Base-by-base conservation (phyloP, 495 filamentous ascomycete species). In the Rusavskia elegans region DNA sequence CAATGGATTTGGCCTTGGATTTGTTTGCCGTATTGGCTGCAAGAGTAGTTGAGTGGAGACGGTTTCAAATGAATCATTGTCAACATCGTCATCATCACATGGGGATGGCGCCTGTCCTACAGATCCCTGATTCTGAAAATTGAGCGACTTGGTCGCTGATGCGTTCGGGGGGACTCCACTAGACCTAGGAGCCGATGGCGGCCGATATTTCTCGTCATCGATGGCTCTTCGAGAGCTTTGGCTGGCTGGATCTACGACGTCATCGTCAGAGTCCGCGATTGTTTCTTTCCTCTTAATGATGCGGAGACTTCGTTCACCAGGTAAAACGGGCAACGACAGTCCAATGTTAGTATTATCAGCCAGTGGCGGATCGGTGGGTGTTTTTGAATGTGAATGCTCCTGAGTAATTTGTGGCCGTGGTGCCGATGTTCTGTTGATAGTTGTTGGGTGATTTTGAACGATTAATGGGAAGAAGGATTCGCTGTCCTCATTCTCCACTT, bases 401-500 rank as follows among this genome's bases (percentile, higher is more conserved):
- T 16, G 44, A 46, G 23, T 8, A 25, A 7, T 29, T 29, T 23
- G 6, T 30, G 44, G 13, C 21, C 23, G 20, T 46, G 44, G 23
- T 46, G 23, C 7, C 2, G 44, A 17, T 16, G 19, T n/a, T 6
- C 10, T n/a, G 1, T 46, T 4, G 16, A 29, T 13, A 7, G 32
- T 3, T 35, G 32, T 35, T 29, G 44, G 19, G 11, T 46, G 19
- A 30, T 29, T 7, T 8, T 23, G 44, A 46, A 16, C 17, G 23
- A 46, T 27, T n/a, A 29, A 16, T 2, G 44, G 44, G 21, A 46
- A 0, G 3, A 29, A n/a, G 8, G 11, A 16, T 29, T 29, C 36
- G 32, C 51, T 61, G 14, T 57, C 50, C 14, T 58, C 57, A 9
- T 54, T 55, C 14, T 50, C 53, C 46, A 35, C 53, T 2, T 55